Percentiles rank a stretch among this genome's conserved stretches.
Evolutionary conservation across 768 basidiomycete species (phyloP).

Genomic region (Pleurotus giganteus): DNA sequence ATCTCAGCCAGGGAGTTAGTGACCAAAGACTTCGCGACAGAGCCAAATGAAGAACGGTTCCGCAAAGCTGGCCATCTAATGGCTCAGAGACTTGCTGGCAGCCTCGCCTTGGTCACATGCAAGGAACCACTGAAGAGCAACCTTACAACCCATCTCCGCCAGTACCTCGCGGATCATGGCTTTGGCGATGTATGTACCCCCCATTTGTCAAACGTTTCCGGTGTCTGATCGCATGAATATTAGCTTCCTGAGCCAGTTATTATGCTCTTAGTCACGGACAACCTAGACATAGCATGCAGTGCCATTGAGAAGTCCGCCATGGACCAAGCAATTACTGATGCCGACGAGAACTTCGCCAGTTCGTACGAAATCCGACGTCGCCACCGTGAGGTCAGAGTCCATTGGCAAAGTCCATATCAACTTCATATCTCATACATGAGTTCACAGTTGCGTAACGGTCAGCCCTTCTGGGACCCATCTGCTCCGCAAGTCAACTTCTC

Average conservation of each 20-base stretch:
- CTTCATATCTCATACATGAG: not conserved
- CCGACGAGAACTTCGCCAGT: conserved; percentile 82
- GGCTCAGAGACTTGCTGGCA: conserved; percentile 96
- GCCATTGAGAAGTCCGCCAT: conserved; percentile 98
- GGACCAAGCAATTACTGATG: conserved; percentile 90
- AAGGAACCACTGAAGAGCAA: conserved; percentile 96
- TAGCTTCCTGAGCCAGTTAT: conserved; percentile 78
- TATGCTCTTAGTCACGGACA: conserved; percentile 81
- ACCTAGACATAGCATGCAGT: conserved; percentile 88
- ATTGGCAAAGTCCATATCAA: not conserved
- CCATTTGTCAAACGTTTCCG: no score
- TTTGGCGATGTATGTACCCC: conserved; percentile 68
- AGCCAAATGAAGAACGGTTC: conserved; percentile 86
- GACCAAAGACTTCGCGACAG: conserved; percentile 93
- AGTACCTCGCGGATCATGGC: conserved; percentile 79
- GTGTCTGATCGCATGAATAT: conserved; percentile 12
- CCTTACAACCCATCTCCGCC: conserved; percentile 85
- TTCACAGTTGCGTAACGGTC: conserved; percentile 57
- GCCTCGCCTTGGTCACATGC: conserved; percentile 94
- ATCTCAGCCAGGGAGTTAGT: conserved; percentile 96
- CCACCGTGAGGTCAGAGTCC: conserved; percentile 76
- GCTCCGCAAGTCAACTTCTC: conserved; percentile 71
- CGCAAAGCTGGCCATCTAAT: conserved; percentile 91
- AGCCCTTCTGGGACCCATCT: conserved; percentile 88
- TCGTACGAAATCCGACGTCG: conserved; percentile 84